Evolutionary conservation across 441 rosid species (phyloP), one percentile per base, ranked within the genome.

Genomic region (Populus tomentosa): DNA sequence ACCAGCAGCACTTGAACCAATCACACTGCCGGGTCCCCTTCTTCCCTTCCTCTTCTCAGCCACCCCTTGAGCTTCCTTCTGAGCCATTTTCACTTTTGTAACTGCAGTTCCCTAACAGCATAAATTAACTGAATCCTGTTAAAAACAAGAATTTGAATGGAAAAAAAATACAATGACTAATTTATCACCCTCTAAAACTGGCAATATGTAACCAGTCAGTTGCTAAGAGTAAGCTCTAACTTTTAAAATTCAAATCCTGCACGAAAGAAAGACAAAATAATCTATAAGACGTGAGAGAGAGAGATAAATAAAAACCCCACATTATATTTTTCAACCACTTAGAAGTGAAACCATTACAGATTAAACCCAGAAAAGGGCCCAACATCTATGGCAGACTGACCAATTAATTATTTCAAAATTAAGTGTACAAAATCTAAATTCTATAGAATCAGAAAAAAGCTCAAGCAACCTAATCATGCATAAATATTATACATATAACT

Each of bases 1-100:
- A 36, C 97, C 97, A 69, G 97, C 99, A 75, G 97, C 92, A 85
- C 99, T 93, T 73, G 99, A 95, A 80, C 99, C 98, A 82, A 95
- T 87, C 69, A 93, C 99, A 79, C 98, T 95, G 23, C 93, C 88
- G 3, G 98, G 98, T 77, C 98, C 99, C 75, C 99, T 85, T 82
- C 99, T 89, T 59, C 99, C 99, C 70, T 87, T 95, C 87, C 82
- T 87, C 89, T 90, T 95, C 89, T 95, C 98, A 1, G 98, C 98
- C 56, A 95, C 92, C 7, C 98, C 98, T 74, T 88, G 93, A 14
- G 99, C 93, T 85, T 94, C 99, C 89, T 95, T 95, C 71, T 95
- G 92, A 8, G 98, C 86, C 97, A 95, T 92, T 82, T 92, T 95
- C 59, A 90, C 97, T 80, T 95, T 95, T 26, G 99, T 95, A 20